Conservation (phyloP, 352 stramenopile genomes). For the Aphanomyces euteiches region DNA sequence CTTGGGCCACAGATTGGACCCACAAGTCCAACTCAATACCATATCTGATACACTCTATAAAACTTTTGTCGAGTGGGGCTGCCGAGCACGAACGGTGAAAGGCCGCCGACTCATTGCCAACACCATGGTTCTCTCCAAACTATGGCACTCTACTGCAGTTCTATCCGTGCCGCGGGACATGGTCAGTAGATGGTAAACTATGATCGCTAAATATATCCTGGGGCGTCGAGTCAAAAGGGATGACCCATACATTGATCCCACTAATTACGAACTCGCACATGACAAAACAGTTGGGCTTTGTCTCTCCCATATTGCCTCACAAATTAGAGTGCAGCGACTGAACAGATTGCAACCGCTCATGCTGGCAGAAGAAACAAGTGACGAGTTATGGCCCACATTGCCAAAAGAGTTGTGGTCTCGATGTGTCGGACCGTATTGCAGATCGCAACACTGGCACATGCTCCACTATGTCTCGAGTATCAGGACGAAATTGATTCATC, state of each 20-base stretch:
- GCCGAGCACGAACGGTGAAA: conserved; percentile 21
- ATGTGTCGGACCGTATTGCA: background rate
- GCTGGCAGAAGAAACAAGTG: background rate
- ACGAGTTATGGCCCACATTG: too few species aligned
- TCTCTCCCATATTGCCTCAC: background rate
- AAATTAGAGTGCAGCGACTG: background rate
- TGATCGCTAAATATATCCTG: background rate
- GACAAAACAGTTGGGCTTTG: background rate
- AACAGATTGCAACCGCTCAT: background rate
- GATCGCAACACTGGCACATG: background rate
- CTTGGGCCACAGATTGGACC: background rate
- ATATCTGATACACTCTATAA: background rate
- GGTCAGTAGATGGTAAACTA: background rate
- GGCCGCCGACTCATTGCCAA: background rate
- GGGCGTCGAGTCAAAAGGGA: background rate
- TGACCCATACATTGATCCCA: background rate
- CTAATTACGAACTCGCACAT: background rate
- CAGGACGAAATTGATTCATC: background rate
- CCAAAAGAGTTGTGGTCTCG: background rate
- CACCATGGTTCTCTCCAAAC: conserved; percentile 10
- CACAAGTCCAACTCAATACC: background rate
- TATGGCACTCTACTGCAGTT: conserved; percentile 27
- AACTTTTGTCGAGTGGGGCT: conserved; percentile 13
- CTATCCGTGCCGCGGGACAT: background rate
- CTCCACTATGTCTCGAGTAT: background rate